Evolutionary conservation across 495 filamentous ascomycete genomes (phyloP).

Genomic region (Bryoglossum gracile): DNA sequence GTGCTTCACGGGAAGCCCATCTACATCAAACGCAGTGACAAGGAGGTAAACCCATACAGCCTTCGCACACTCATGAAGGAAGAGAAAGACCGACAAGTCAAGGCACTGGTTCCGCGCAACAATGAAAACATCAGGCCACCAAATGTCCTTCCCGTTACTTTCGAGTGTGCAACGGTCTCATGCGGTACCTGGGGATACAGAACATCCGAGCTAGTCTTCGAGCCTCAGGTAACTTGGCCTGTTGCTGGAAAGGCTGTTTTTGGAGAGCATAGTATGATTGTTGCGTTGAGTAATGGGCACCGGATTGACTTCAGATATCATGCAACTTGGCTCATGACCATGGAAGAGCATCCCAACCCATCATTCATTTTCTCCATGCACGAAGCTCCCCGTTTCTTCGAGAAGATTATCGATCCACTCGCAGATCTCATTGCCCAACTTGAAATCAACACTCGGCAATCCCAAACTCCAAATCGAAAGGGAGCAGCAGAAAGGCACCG

Average conservation of each 20-base stretch:
- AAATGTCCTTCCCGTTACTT: constrained; percentile 20
- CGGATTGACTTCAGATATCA: constrained; percentile 35
- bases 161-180: constrained; percentile 28
- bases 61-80: constrained; percentile 35
- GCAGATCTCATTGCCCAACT: constrained; percentile 14
- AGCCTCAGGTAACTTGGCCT: constrained; percentile 34
- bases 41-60: constrained; percentile 29
- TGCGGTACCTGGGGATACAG: constrained; percentile 47
- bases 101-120: background rate
- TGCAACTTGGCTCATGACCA: constrained; percentile 31
- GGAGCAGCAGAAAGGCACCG: constrained; percentile 29
- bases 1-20: constrained; percentile 30
- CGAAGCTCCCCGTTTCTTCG: constrained; percentile 23
- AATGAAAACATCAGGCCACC: background rate
- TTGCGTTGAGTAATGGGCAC: constrained; percentile 18
- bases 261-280: constrained; percentile 31
- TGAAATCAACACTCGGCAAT: constrained; percentile 11
- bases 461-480: constrained; percentile 8
- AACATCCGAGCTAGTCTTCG: constrained; percentile 33
- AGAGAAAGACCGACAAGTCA: constrained; percentile 20
- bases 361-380: constrained; percentile 31
- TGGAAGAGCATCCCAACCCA: constrained; percentile 24
- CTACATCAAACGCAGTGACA: constrained; percentile 38
- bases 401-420: constrained; percentile 12
- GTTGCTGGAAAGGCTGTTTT: constrained; percentile 37